Base-by-base conservation (phyloP, 805 yeast species). In the Yarrowia divulgata region DNA sequence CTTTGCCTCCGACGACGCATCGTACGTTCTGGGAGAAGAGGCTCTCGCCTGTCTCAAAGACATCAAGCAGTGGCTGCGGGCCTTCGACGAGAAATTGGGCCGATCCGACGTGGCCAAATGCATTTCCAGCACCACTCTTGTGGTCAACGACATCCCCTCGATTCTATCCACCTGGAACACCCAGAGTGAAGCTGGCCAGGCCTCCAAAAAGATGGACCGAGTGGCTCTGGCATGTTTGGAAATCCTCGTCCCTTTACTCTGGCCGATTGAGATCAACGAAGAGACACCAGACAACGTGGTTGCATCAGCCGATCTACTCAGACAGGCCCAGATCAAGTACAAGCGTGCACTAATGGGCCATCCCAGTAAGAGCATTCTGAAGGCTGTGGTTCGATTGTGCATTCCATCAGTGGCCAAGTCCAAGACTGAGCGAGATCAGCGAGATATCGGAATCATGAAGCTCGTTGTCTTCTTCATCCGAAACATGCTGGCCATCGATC, bases 91-190 rank as follows among this genome's bases (percentile, higher is more conserved):
- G 69, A 83, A 83, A 52, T 83, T 86, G 67, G 83, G 85, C 67
- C 82, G 88, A 16, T 88, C 87, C 83, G 92, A 89, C 71, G 97
- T 94, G 6, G 97, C 97, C 0, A 83, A 90, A 64, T 97, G 97
- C 0, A 89, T 96, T 71, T 90, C 92, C 6, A 94, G 90, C 68
- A 87, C 90, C 14, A 89, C 90, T 0, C 81, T 95, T 12, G 88
- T 94, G 7, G 76, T 81, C 0, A 87, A 86, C 73, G 98, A 94
- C 78, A 78, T 95, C 68, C 76, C 89, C 7, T 89, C 88, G 10
- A 92, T 95, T 32, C 76, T 95, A 54, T 82, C 89, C 32, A 88
- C 87, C 74, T 90, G 94, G 91, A 92, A 90, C 77, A 78, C 1
- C 71, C 72, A 50, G 71, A 75, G 66, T 19, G 72, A 72, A 7